Evolutionary conservation across 2,329 filamentous ascomycete genomes (phyloP).

Genomic region (Setomelanomma holmii): DNA sequence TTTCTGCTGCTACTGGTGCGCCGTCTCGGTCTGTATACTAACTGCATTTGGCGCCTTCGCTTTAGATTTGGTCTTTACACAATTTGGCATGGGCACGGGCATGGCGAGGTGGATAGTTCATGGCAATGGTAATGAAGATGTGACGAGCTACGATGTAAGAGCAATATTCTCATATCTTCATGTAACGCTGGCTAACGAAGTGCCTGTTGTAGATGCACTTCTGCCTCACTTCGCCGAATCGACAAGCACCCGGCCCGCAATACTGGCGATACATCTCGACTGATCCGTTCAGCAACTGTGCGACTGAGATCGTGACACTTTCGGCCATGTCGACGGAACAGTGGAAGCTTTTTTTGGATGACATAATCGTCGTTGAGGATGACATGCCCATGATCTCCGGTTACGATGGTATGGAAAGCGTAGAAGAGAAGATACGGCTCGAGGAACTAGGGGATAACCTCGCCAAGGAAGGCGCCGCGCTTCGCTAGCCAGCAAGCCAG

Average conservation of each 20-base stretch:
- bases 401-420: background rate
- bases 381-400: background rate
- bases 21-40: constrained; percentile 5
- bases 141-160: constrained; percentile 4
- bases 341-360: constrained; percentile 18
- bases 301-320: constrained; percentile 15
- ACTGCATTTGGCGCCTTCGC: constrained; percentile 3
- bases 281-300: constrained; percentile 5
- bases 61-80: constrained; percentile 5
- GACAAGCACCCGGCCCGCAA: constrained; percentile 21
- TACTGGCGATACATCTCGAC: constrained; percentile 21
- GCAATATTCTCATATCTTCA: no score
- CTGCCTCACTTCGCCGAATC: constrained; percentile 22
- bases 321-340: constrained; percentile 6
- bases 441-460: constrained; percentile 6
- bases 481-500: background rate
- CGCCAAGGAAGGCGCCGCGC: background rate
- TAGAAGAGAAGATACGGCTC: background rate
- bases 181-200: no score
- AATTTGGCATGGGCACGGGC: constrained; percentile 11
- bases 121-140: background rate
- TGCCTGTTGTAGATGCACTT: constrained; percentile 22
- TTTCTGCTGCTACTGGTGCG: constrained; percentile 11
- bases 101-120: constrained; percentile 9
- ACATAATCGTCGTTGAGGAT: constrained; percentile 10